Percentiles rank a stretch among this genome's conserved stretches.
These are phyloP conservation scores for Xerocomus amazonicus DNA, from an alignment of 1,284 basidiomycete species.

Conservation along the genomic window DNA sequence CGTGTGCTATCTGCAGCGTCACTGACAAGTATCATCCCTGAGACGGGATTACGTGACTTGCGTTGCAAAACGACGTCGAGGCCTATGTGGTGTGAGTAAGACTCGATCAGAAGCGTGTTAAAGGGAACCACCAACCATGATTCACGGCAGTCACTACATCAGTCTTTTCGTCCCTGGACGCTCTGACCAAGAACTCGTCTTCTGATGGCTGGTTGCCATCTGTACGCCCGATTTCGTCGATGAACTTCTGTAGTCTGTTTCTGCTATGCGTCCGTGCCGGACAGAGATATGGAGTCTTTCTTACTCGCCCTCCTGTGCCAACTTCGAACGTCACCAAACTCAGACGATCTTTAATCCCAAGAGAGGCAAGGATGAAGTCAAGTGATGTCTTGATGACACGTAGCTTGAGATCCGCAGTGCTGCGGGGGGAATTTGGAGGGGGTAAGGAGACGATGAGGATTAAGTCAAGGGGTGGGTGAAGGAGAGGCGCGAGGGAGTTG, in stretches of 20 bases:
- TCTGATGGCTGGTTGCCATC: constrained; percentile 38
- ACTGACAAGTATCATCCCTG: constrained; percentile 89
- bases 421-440: constrained; percentile 63
- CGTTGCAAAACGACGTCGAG: constrained; percentile 93
- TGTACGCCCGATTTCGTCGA: constrained; percentile 63
- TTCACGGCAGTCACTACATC: constrained; percentile 97
- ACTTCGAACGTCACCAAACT: constrained; percentile 89
- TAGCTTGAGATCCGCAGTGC: constrained; percentile 78
- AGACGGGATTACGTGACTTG: constrained; percentile 84
- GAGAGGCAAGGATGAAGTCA: constrained; percentile 76
- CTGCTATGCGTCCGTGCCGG: constrained; percentile 69
- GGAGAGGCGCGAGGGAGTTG: constrained; percentile 73
- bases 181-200: constrained; percentile 77
- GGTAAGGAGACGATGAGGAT: constrained; percentile 91
- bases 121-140: constrained; percentile 54
- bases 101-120: background rate
- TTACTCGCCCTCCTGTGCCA: constrained; percentile 71
- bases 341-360: constrained; percentile 75
- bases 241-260: constrained; percentile 68
- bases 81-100: constrained; percentile 40
- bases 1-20: constrained; percentile 88
- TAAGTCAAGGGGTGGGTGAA: constrained; percentile 87
- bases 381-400: constrained; percentile 83
- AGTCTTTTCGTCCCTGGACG: constrained; percentile 82
- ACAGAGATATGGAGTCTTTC: constrained; percentile 86